These are phyloP conservation scores for Scheffersomyces illinoinensis DNA, from an alignment of 1,139 yeast species.

Conservation along the genomic window DNA sequence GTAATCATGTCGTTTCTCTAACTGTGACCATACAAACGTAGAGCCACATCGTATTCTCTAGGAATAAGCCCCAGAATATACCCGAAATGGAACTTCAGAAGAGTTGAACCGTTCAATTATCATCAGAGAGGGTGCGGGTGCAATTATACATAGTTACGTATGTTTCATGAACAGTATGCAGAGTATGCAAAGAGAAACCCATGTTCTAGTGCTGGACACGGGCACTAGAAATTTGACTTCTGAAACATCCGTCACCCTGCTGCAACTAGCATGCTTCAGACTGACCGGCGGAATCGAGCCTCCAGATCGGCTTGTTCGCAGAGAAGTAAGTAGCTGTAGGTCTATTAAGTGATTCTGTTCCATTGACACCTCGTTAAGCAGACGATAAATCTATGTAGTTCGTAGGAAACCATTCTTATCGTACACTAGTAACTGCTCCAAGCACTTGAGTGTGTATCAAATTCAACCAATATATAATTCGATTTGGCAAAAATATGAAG, in stretches of 20 bases:
- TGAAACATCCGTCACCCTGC: neutral
- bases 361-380: too few relatives aligned
- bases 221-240: neutral
- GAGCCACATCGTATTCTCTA: neutral
- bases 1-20: neutral
- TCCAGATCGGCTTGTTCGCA: neutral
- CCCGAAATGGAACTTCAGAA: neutral
- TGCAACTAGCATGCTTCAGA: neutral
- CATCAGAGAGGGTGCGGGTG: neutral
- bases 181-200: neutral
- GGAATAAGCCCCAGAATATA: neutral
- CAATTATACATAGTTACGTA: neutral
- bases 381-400: too few relatives aligned
- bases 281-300: neutral
- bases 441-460: neutral
- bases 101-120: neutral
- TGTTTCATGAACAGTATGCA: neutral
- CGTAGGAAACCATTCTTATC: neutral
- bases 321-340: too few relatives aligned
- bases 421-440: neutral
- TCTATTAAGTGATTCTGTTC: neutral
- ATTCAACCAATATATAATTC: too few relatives aligned
- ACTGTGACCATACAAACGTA: neutral
- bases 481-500: too few relatives aligned
- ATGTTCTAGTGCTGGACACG: neutral